Evolutionary conservation across 371 early-diverging fungal genomes (phyloP).

Genomic region (Dentiscutata heterogama): DNA sequence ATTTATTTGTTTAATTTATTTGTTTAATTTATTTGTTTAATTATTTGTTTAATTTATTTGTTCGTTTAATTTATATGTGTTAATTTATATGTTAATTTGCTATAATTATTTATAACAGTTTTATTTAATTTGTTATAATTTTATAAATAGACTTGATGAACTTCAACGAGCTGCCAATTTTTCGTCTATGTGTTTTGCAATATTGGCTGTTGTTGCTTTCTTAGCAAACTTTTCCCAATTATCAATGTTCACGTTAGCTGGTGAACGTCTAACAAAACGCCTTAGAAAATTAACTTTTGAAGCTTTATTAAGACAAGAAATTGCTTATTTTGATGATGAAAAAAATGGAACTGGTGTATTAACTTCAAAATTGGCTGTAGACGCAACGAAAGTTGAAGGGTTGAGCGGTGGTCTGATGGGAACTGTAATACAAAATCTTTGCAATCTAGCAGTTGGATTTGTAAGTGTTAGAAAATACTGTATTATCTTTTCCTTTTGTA

Average conservation of each 20-base stretch:
- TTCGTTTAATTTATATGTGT: neutral
- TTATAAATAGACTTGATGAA: conserved; percentile 40
- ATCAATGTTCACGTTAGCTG: conserved; percentile 56
- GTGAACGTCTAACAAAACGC: conserved; percentile 69
- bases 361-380: conserved; percentile 83
- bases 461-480: conserved; percentile 71
- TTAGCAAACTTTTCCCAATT: conserved; percentile 53
- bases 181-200: conserved; percentile 80
- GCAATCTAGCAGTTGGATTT: conserved; percentile 36
- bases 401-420: conserved; percentile 54
- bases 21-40: neutral
- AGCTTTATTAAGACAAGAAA: conserved; percentile 80
- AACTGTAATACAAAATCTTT: conserved; percentile 44
- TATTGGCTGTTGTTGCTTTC: conserved; percentile 63
- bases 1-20: neutral
- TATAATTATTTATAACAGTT: neutral
- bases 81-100: neutral
- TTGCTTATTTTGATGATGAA: conserved; percentile 88
- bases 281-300: conserved; percentile 69
- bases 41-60: neutral
- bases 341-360: conserved; percentile 85
- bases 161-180: conserved; percentile 64
- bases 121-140: conserved; percentile 9
- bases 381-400: conserved; percentile 69
- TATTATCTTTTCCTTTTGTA: conserved; percentile 76